Evolutionary conservation across 2,329 filamentous ascomycete genomes (phyloP), one percentile per base, ranked within the genome.

Genomic region (Penicillium sp.): DNA sequence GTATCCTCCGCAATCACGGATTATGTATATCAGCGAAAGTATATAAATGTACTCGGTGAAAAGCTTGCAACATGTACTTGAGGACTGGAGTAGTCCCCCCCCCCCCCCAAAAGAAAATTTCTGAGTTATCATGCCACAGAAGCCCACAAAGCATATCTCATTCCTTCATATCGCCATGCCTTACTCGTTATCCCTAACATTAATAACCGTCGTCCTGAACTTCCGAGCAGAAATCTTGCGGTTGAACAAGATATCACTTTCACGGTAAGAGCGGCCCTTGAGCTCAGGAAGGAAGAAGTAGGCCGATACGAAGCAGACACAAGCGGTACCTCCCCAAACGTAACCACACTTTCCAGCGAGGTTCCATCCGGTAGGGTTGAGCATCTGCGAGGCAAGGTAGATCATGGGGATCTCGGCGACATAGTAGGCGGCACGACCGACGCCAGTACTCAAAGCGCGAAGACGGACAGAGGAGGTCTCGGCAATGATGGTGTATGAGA

Each of bases 311-410:
- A 69, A 75, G 61, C 75, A 78, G 10, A 79, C 67, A 4, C 67
- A 26, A 5, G 74, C 75, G 5, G 77, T 79, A 2, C 72, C 66
- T 2, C 74, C 78, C 78, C 77, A 80, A n/a, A 80, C 73, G 55
- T 75, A 80, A 2, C 77, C 78, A 54, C 76, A 79, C 68, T 79
- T 79, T 33, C 77, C 77, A 0, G 71, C 74, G 11, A 77, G 61
- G 51, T 77, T 73, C 68, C 73, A 75, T 11, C 72, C 72, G 0
- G 72, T 75, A 0, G 69, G 63, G 60, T 77, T 77, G 7, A 77
- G 67, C 65, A 77, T 72, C 56, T 68, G 61, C 5, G 72, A 73
- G 1, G 73, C 64, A n/a, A 77, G 65, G 52, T 68, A 75, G 50
- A 75, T 76, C 70, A 74, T 74, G 26, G 73, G 73, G 36, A 76